Conservation (phyloP, 163 green algal genomes). For the Chlamydomonas reinhardtii region DNA sequence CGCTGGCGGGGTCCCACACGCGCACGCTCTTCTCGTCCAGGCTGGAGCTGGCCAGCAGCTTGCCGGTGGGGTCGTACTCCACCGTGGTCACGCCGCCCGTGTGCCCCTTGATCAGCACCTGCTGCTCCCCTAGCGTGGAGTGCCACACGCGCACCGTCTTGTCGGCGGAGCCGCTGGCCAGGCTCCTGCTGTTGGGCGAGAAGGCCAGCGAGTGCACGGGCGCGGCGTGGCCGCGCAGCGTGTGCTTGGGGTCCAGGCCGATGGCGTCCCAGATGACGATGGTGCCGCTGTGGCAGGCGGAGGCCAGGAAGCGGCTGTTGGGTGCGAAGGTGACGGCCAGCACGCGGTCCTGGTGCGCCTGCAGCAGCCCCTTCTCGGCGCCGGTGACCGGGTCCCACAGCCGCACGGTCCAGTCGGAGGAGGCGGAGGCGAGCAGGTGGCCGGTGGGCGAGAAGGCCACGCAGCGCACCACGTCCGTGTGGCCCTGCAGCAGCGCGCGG, state of each 20-base stretch:
- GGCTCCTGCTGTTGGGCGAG: slow-evolving; percentile 25
- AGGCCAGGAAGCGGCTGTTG: slow-evolving; percentile 42
- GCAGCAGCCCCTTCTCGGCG: slow-evolving; percentile 11
- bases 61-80: slow-evolving; percentile 32
- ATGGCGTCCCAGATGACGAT: slow-evolving; percentile 34
- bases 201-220: slow-evolving; percentile 37
- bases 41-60: slow-evolving; percentile 38
- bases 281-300: slow-evolving; percentile 24
- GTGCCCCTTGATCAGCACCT: slow-evolving; percentile 39
- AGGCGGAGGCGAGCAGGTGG: slow-evolving; percentile 41
- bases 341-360: slow-evolving; percentile 34
- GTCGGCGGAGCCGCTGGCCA: slow-evolving; percentile 24
- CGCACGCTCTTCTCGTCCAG: slow-evolving; percentile 42
- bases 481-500: slow-evolving; percentile 33
- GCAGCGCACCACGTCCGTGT: slow-evolving; percentile 46
- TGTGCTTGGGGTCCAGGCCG: background rate
- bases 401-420: slow-evolving; percentile 44
- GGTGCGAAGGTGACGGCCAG: slow-evolving; percentile 18
- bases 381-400: slow-evolving; percentile 44
- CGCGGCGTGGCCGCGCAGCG: slow-evolving; percentile 36
- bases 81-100: slow-evolving; percentile 2
- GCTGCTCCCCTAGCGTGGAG: slow-evolving; percentile 22
- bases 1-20: slow-evolving; percentile 34
- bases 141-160: slow-evolving; percentile 41
- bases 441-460: slow-evolving; percentile 43